These are phyloP conservation scores for Arctium lappa DNA, from an alignment of 129 eudicot genomes.

Conservation along the genomic window DNA sequence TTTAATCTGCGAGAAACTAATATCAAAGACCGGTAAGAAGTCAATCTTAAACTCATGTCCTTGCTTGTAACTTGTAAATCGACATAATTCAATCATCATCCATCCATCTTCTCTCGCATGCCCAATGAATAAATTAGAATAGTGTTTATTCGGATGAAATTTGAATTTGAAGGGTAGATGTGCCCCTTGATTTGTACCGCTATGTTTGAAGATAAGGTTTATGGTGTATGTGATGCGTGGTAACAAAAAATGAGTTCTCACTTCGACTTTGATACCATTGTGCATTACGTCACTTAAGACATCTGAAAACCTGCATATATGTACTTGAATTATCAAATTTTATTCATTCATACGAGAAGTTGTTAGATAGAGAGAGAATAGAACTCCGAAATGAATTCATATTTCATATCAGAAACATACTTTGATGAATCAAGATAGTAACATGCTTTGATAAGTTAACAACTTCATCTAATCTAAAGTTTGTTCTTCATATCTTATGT, in stretches of 20 bases:
- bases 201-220: background rate
- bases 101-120: constrained; percentile 22
- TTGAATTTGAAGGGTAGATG: background rate
- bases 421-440: no score
- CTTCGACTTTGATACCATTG: background rate
- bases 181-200: background rate
- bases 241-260: background rate
- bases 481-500: no score
- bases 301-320: no score
- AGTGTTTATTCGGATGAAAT: no score
- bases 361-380: no score
- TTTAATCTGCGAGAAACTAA: background rate
- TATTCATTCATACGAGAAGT: no score
- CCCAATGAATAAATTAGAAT: no score
- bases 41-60: constrained; percentile 4
- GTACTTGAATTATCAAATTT: no score
- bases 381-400: no score
- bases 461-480: no score
- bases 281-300: background rate
- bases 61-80: background rate
- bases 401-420: no score
- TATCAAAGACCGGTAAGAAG: background rate
- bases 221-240: background rate
- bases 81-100: background rate
- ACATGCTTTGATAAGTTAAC: no score